Evolutionary conservation across 2,329 filamentous ascomycete species (phyloP), one percentile per base, ranked within the genome.

Genomic region (Fusarium anthophilum): DNA sequence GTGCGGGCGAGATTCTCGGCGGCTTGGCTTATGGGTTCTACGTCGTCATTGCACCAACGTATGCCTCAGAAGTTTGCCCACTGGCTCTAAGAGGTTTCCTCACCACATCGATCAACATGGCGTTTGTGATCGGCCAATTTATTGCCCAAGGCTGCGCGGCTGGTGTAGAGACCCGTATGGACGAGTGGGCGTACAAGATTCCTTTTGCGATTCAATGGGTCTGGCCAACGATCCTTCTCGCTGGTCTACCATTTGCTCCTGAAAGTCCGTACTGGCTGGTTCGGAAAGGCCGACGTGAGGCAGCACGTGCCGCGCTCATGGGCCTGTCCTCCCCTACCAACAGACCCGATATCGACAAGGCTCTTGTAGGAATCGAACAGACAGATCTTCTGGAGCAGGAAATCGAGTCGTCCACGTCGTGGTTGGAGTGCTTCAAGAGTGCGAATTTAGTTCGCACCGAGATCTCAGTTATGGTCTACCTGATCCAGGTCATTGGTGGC

Each of bases 301-400:
- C 78, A 5, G 80, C 81, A 6, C 73, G 76, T 37, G 55, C 45
- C 17, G 77, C 80, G 1, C 66, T 82, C 12, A 17, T 67, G 15
- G 70, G 80, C 5, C 77, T 83, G 2, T 56, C 54, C 12, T 77
- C 80, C 1, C 84, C 89, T 55, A 59, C 61, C 5, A 66, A 64
- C 8, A 62, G 89, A 91, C 68, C 90, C 50, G 41, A 77, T 80
- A 65, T 66, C 47, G 32, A 73, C 9, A 80, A 81, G 32, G 79
- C 82, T 57, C 81, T 86, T 69, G 78, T 82, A 63, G 95, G 95
- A 91, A 96, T 97, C 90, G 89, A 93, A 15, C 81, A 85, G 48
- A 86, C 84, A 8, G 80, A 84, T 69, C 80, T 84, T 59, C 76
- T 86, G 4, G 86, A 88, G 72, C 80, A 82, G 63, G 78, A 82